These are phyloP conservation scores for Phoma sp. DNA, from an alignment of 2,329 filamentous ascomycete species.

Conservation along the genomic window DNA sequence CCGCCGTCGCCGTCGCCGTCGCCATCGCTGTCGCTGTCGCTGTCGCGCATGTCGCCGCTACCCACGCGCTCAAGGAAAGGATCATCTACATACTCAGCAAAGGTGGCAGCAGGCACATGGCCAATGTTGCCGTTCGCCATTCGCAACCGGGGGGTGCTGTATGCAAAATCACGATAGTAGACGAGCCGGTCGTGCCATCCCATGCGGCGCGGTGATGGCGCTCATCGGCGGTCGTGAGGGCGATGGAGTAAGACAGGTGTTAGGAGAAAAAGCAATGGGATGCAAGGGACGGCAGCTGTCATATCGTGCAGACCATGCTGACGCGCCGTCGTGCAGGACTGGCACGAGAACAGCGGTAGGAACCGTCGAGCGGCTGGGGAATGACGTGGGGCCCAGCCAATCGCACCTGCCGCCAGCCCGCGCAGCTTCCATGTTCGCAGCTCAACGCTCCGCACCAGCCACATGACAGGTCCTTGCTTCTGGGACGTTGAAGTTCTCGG, in stretches of 20 bases:
- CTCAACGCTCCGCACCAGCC: too few species aligned
- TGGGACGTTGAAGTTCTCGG: too few species aligned
- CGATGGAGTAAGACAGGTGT: background rate
- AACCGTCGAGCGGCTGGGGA: slow-evolving; percentile 7
- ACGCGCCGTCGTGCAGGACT: background rate
- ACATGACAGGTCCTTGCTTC: too few species aligned
- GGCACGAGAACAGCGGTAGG: background rate
- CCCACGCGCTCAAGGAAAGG: slow-evolving; percentile 24
- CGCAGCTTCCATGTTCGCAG: too few species aligned
- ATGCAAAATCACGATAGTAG: slow-evolving; percentile 52
- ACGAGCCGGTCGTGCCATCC: slow-evolving; percentile 45
- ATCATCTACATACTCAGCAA: slow-evolving; percentile 58
- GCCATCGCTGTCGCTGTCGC: slow-evolving; percentile 1
- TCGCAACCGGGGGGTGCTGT: slow-evolving; percentile 51
- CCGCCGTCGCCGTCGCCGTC: background rate
- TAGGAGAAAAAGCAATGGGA: background rate
- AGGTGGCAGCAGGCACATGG: slow-evolving; percentile 55
- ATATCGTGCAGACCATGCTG: background rate
- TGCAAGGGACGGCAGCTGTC: slow-evolving; percentile 5
- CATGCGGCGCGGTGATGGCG: slow-evolving; percentile 40
- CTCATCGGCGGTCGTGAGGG: slow-evolving; percentile 26
- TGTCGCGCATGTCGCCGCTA: slow-evolving; percentile 21
- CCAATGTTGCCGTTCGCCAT: slow-evolving; percentile 56
- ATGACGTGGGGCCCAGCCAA: slow-evolving; percentile 8
- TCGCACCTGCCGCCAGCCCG: background rate